phyloP scores from a whole-genome alignment of 805 yeast genomes.

The Yamadazyma kitorensis region DNA sequence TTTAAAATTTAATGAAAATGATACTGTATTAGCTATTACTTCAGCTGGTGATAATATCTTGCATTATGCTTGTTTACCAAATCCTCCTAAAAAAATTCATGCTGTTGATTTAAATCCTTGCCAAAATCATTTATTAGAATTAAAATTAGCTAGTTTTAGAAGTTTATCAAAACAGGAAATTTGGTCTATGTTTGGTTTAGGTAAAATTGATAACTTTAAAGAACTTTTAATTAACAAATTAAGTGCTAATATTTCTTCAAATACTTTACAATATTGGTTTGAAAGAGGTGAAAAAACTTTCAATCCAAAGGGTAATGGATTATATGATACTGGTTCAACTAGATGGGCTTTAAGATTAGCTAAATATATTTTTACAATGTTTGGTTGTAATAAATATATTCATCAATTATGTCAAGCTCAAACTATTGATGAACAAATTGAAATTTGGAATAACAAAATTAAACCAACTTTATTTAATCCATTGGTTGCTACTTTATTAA shows the following conservation, averaged over 20 bases:
- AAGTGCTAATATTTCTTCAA: constrained; percentile 71
- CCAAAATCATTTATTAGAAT: constrained; percentile 76
- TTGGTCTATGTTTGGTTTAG: constrained; percentile 79
- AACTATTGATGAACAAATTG: constrained; percentile 59
- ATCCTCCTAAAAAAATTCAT: constrained; percentile 74
- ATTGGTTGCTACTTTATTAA: constrained; percentile 58
- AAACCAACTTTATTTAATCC: constrained; percentile 73
- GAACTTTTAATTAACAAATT: constrained; percentile 49
- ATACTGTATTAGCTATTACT: constrained; percentile 77
- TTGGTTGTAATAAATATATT: constrained; percentile 53
- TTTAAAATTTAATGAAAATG: constrained; percentile 56
- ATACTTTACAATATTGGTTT: constrained; percentile 81
- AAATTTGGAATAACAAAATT: constrained; percentile 60
- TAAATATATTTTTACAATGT: constrained; percentile 51
- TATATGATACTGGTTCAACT: constrained; percentile 80
- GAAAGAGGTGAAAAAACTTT: constrained; percentile 61
- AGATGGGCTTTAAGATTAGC: constrained; percentile 82
- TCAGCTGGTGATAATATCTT: constrained; percentile 84
- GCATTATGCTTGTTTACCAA: constrained; percentile 67
- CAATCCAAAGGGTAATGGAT: constrained; percentile 51
- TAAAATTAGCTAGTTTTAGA: constrained; percentile 70
- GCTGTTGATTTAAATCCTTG: constrained; percentile 84
- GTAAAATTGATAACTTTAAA: constrained; percentile 51
- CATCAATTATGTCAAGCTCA: constrained; percentile 54
- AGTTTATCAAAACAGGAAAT: constrained; percentile 54